Evolutionary conservation across 2,329 filamentous ascomycete genomes (phyloP).

Genomic region (Camptophora hylomeconis): DNA sequence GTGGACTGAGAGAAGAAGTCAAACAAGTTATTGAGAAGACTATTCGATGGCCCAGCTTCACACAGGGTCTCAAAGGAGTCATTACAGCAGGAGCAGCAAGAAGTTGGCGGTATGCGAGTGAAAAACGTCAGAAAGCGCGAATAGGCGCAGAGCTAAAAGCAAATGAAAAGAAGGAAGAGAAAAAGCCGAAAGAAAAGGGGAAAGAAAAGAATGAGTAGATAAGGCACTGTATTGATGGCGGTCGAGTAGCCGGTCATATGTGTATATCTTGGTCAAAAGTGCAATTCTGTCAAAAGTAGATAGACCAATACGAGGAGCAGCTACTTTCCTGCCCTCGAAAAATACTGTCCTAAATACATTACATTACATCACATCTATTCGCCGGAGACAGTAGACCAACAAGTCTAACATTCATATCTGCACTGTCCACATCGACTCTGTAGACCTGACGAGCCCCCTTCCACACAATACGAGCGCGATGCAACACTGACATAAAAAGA

Average conservation of each 20-base stretch:
- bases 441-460: no score
- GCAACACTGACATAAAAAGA: no score
- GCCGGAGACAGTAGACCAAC: no score
- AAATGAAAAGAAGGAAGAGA: conserved; percentile 4
- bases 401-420: no score
- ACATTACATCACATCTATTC: conserved; percentile 2
- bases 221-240: not conserved
- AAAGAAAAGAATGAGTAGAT: conserved; percentile 3
- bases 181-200: conserved; percentile 1
- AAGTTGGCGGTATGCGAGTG: conserved; percentile 62
- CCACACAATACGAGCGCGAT: no score
- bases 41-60: conserved; percentile 81
- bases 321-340: conserved; percentile 14
- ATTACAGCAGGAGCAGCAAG: conserved; percentile 63
- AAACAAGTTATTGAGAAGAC: conserved; percentile 71
- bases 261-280: not conserved
- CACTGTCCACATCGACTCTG: no score
- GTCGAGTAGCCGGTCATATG: not conserved
- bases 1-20: conserved; percentile 54
- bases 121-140: conserved; percentile 51
- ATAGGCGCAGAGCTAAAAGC: conserved; percentile 9
- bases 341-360: conserved; percentile 1
- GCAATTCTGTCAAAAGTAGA: not conserved
- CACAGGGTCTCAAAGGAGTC: conserved; percentile 72
- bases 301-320: conserved; percentile 4